phyloP scores from a whole-genome alignment of 768 basidiomycete genomes.

The Lactifluus subvellereus region DNA sequence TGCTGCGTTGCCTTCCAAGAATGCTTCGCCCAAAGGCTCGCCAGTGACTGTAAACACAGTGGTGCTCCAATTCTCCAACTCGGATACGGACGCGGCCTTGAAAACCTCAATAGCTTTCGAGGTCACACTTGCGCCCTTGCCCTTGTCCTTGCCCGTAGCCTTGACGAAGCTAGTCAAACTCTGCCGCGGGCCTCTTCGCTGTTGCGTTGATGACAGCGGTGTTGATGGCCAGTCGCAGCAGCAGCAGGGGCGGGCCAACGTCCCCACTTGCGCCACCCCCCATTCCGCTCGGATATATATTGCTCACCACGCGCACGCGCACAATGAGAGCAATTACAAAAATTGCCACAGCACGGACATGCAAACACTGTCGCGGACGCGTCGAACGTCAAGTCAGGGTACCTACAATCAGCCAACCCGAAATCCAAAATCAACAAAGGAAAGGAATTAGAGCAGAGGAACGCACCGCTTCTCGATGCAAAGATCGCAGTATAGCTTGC shows the following conservation, averaged over 20 bases:
- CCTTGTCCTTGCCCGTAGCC: neutral
- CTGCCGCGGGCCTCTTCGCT: neutral
- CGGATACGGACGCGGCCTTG: neutral
- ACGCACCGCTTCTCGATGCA: constrained; percentile 22
- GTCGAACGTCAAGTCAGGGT: constrained; percentile 37
- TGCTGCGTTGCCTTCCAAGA: neutral
- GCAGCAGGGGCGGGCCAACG: neutral
- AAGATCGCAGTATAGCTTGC: constrained; percentile 15
- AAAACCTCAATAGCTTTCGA: neutral
- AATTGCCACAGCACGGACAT: constrained; percentile 43
- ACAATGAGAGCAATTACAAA: constrained; percentile 47
- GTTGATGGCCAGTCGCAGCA: neutral
- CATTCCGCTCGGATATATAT: constrained; percentile 35
- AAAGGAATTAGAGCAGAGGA: neutral
- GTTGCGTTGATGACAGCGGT: neutral
- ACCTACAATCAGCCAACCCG: constrained; percentile 28
- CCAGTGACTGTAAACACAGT: neutral
- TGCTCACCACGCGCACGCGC: constrained; percentile 41
- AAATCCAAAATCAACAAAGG: neutral
- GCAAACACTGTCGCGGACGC: constrained; percentile 27
- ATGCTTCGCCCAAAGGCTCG: neutral
- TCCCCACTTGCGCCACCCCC: constrained; percentile 20
- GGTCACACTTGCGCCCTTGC: no score
- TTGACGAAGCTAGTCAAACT: neutral
- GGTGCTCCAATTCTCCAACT: neutral